phyloP scores from a whole-genome alignment of 306 rosid genomes.

The Aeschynomene evenia region DNA sequence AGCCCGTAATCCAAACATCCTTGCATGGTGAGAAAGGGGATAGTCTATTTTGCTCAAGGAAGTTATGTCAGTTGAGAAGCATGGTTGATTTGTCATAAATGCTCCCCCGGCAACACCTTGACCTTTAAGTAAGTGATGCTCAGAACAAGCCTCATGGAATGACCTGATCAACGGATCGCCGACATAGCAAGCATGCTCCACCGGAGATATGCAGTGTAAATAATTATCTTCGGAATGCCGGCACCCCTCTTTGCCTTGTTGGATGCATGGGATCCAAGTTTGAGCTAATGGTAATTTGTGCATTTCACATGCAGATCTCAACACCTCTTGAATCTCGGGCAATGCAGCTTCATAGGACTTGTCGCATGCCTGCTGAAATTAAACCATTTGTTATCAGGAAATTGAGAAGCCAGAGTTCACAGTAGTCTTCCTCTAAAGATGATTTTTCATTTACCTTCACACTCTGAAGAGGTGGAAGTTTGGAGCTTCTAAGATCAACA shows the following conservation, averaged over 20 bases:
- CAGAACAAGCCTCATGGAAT: constrained; percentile 96
- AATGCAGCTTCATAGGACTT: constrained; percentile 62
- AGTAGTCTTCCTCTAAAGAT: constrained; percentile 17
- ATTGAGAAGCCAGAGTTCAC: constrained; percentile 17
- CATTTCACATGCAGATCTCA: constrained; percentile 78
- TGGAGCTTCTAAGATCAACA: constrained; percentile 72
- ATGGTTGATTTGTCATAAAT: constrained; percentile 74
- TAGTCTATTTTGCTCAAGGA: constrained; percentile 68
- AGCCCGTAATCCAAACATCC: constrained; percentile 67
- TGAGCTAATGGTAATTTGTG: constrained; percentile 90
- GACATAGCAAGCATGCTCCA: constrained; percentile 83
- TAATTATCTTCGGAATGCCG: constrained; percentile 78
- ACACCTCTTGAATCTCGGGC: constrained; percentile 68
- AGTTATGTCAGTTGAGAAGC: constrained; percentile 73
- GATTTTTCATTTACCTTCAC: constrained; percentile 52
- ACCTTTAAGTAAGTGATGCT: constrained; percentile 93
- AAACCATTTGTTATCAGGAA: constrained; percentile 22
- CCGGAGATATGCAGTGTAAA: constrained; percentile 74
- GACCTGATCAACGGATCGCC: constrained; percentile 48
- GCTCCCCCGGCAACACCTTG: constrained; percentile 91
- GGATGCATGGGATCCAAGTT: constrained; percentile 82
- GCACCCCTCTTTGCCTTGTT: constrained; percentile 80
- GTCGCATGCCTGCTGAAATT: constrained; percentile 52
- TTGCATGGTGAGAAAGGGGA: constrained; percentile 90
- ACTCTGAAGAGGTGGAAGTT: constrained; percentile 46